Evolutionary conservation across 768 basidiomycete species (phyloP).

Genomic region (Suillus decipiens): DNA sequence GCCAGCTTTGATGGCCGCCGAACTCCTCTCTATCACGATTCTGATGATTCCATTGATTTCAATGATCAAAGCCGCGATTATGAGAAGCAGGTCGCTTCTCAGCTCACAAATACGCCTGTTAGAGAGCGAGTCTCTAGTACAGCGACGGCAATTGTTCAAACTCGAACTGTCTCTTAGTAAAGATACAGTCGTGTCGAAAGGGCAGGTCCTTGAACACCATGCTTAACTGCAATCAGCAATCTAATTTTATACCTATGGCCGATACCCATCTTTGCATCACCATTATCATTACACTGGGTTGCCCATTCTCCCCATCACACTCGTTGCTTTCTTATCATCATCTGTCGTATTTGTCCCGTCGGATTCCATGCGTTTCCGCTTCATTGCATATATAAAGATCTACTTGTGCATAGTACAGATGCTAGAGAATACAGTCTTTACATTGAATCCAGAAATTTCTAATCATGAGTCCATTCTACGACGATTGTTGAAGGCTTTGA

Average conservation of each 20-base stretch:
- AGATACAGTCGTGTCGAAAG: constrained; percentile 34
- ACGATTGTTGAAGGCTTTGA: constrained; percentile 73
- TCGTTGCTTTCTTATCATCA: constrained; percentile 21
- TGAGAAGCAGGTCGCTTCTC: constrained; percentile 30
- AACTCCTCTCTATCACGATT: constrained; percentile 24
- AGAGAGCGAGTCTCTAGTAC: constrained; percentile 60
- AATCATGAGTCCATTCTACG: constrained; percentile 62
- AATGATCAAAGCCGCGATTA: constrained; percentile 34
- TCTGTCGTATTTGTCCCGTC: constrained; percentile 28
- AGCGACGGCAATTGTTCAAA: constrained; percentile 49
- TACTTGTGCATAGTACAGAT: constrained; percentile 25
- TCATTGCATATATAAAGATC: constrained; percentile 28
- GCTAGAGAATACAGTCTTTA: constrained; percentile 24
- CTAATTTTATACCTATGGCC: constrained; percentile 21
- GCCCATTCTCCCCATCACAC: constrained; percentile 17
- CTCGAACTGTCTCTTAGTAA: constrained; percentile 42
- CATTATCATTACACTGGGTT: constrained; percentile 24
- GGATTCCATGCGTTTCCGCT: constrained; percentile 24
- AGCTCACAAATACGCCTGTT: constrained; percentile 36
- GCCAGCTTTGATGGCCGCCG: constrained; percentile 42
- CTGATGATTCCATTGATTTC: constrained; percentile 33
- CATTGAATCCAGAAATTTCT: constrained; percentile 13
- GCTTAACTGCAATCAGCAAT: constrained; percentile 20
- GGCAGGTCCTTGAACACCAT: constrained; percentile 25
- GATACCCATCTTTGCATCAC: constrained; percentile 29